Evolutionary conservation across 306 rosid genomes (phyloP), one percentile per base, ranked within the genome.

Genomic region (Arachis stenosperma): DNA sequence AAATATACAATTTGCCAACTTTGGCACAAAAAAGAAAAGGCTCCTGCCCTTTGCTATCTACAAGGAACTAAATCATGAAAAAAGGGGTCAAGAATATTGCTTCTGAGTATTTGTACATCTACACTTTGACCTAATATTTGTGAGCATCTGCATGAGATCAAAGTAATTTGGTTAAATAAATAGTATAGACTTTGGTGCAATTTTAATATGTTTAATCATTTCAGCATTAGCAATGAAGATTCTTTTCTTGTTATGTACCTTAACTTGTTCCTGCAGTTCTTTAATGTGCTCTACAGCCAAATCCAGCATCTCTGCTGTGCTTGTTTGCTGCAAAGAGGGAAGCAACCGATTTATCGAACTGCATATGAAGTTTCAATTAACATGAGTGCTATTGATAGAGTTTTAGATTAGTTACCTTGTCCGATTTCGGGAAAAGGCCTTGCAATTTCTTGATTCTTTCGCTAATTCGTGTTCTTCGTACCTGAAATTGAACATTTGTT

Each of bases 241-340:
- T 7, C 70, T 11, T 8, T 13, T n/a, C 5, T 65, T 62, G 60
- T 42, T 11, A 44, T 46, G 22, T 90, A 90, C 98, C 98, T 93
- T 55, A 15, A 93, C 90, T 73, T 89, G 85, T 74, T 82, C 84
- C 78, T 90, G 97, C 61, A 93, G 86, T 68, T 82, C 90, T 79
- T 86, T 90, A 64, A 93, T 93, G 85, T 83, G 79, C 56, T 86
- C 94, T 63, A 84, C 89, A 7, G 89, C 90, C 81, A 75, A 78
- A 59, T 90, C 98, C 73, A 93, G 80, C 98, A 83, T 90, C 12
- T 93, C 97, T 63, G 98, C 92, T 57, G 91, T 90, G 86, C 79
- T 90, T 48, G 90, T 88, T 88, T 89, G 97, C 98, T 93, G 92
- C 70, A 36, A 76, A 46, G 30, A 61, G 73, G 57, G 22, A 57